These are phyloP conservation scores for Teunomyces stri DNA, from an alignment of 805 yeast genomes.

Conservation along the genomic window DNA sequence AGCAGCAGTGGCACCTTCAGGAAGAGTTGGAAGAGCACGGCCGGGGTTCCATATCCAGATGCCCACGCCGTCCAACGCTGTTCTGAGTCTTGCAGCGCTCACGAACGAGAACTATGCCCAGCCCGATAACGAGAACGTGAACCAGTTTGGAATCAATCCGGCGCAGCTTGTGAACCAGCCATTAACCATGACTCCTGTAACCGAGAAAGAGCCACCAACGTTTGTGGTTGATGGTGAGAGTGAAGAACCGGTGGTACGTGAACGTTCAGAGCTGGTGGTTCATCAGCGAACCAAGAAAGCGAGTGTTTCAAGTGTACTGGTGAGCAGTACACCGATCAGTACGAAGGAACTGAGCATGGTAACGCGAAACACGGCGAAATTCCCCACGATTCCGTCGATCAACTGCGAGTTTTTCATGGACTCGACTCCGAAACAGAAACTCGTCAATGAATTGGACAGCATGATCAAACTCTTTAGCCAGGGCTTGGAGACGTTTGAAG, in stretches of 20 bases:
- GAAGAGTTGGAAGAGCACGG: slow-evolving; percentile 32
- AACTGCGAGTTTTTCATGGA: slow-evolving; percentile 39
- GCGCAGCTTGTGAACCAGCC: slow-evolving; percentile 49
- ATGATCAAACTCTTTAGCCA: slow-evolving; percentile 37
- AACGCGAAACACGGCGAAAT: slow-evolving; percentile 12
- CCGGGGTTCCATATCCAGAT: slow-evolving; percentile 66
- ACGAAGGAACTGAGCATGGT: background rate
- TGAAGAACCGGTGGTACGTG: background rate
- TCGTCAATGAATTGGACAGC: slow-evolving; percentile 35
- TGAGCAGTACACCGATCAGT: slow-evolving; percentile 2
- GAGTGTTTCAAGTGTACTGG: background rate
- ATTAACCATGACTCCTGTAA: slow-evolving; percentile 76
- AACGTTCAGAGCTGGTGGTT: background rate
- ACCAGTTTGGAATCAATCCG: slow-evolving; percentile 67
- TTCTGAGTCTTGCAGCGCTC: slow-evolving; percentile 36
- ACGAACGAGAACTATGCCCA: slow-evolving; percentile 24
- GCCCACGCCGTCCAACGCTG: slow-evolving; percentile 61
- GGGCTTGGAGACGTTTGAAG: slow-evolving; percentile 42
- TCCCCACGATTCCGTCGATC: slow-evolving; percentile 37
- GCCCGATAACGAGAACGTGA: slow-evolving; percentile 42
- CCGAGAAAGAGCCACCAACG: slow-evolving; percentile 47
- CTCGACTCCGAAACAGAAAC: slow-evolving; percentile 31
- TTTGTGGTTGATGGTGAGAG: slow-evolving; percentile 5
- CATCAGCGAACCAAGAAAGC: slow-evolving; percentile 5
- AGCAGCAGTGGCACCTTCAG: too few relatives aligned